phyloP scores from a whole-genome alignment of 2,329 filamentous ascomycete species.

The Dryadomyces quercivorus region DNA sequence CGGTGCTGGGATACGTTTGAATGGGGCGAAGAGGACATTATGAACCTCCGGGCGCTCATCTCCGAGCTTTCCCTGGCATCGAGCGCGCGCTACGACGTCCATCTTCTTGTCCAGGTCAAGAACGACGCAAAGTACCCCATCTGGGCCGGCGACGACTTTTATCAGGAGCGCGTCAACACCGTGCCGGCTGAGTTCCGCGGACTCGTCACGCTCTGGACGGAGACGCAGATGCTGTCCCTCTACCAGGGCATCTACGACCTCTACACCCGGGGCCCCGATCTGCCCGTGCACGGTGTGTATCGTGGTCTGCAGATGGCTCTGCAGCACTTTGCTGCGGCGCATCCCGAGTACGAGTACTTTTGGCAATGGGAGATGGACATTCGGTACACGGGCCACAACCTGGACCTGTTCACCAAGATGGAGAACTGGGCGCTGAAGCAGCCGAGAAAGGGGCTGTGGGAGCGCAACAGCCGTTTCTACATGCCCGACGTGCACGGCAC shows the following conservation, averaged over 20 bases:
- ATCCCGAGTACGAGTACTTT: slow-evolving; percentile 81
- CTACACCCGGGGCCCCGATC: slow-evolving; percentile 49
- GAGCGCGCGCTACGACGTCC: slow-evolving; percentile 76
- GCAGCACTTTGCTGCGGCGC: slow-evolving; percentile 80
- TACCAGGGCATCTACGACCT: slow-evolving; percentile 81
- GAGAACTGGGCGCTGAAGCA: slow-evolving; percentile 58
- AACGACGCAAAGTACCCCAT: slow-evolving; percentile 62
- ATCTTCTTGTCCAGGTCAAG: slow-evolving; percentile 76
- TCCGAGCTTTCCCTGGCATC: slow-evolving; percentile 69
- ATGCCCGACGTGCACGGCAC: slow-evolving; percentile 62
- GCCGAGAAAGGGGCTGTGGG: slow-evolving; percentile 71
- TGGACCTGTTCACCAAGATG: slow-evolving; percentile 58
- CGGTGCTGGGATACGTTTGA: slow-evolving; percentile 71
- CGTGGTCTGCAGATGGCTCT: slow-evolving; percentile 88
- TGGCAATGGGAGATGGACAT: slow-evolving; percentile 97
- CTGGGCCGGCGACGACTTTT: slow-evolving; percentile 63
- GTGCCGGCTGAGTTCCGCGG: slow-evolving; percentile 78
- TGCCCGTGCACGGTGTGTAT: slow-evolving; percentile 85
- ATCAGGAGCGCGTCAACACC: slow-evolving; percentile 51
- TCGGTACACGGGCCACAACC: slow-evolving; percentile 81
- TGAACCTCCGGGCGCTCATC: slow-evolving; percentile 75
- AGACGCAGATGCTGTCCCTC: slow-evolving; percentile 80
- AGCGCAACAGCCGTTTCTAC: slow-evolving; percentile 68
- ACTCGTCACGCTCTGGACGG: slow-evolving; percentile 85
- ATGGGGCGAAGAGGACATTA: slow-evolving; percentile 69